Evolutionary conservation across 768 basidiomycete species (phyloP).

Genomic region (Dioszegia hungarica): DNA sequence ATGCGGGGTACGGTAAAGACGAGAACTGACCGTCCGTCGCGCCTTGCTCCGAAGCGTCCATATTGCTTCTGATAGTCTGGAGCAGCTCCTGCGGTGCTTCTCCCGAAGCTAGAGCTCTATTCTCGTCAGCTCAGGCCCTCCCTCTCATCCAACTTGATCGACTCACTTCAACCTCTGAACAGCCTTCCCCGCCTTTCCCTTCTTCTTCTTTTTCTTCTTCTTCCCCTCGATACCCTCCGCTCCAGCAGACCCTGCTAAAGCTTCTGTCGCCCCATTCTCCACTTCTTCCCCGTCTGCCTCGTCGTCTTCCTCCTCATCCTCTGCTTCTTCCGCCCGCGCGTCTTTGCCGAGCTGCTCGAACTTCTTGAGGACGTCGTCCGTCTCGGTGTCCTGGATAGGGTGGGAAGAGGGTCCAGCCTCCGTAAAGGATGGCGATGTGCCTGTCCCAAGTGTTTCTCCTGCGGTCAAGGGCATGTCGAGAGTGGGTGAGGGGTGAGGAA

Average conservation of each 20-base stretch:
- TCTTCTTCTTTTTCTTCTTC: slow-evolving; percentile 82
- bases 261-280: slow-evolving; percentile 18
- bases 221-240: slow-evolving; percentile 64
- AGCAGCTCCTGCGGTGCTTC: slow-evolving; percentile 53
- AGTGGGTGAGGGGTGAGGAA: too few species aligned
- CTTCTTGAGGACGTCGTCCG: slow-evolving; percentile 37
- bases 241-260: slow-evolving; percentile 17
- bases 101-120: slow-evolving; percentile 33
- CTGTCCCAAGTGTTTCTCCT: too few species aligned
- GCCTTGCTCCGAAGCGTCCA: slow-evolving; percentile 56
- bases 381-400: slow-evolving; percentile 11
- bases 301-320: slow-evolving; percentile 29
- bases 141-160: slow-evolving; percentile 30
- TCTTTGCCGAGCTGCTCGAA: slow-evolving; percentile 35
- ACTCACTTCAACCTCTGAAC: slow-evolving; percentile 52
- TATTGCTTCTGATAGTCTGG: slow-evolving; percentile 63
- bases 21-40: slow-evolving; percentile 53
- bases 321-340: slow-evolving; percentile 25
- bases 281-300: slow-evolving; percentile 28
- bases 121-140: slow-evolving; percentile 27
- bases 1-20: too few species aligned
- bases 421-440: too few species aligned
- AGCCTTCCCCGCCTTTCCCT: slow-evolving; percentile 58
- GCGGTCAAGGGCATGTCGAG: too few species aligned
- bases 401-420: too few species aligned